A percentile compares a stretch with the other conserved stretches of the same genome.
Conservation (phyloP, 306 rosid genomes). For the Rosa lucieae region DNA sequence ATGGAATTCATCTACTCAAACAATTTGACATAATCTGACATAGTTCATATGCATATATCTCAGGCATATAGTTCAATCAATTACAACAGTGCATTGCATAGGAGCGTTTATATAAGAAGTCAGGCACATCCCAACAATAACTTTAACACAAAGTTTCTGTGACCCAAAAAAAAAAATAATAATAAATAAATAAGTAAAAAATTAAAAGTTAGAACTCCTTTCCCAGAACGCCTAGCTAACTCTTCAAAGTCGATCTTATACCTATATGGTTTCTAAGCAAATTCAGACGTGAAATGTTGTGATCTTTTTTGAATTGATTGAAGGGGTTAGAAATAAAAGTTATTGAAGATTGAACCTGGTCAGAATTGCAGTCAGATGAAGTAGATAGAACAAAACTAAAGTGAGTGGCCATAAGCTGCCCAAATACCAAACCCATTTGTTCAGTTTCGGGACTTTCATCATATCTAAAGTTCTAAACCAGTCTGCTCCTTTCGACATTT, state of each 20-base stretch:
- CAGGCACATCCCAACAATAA: too few species aligned
- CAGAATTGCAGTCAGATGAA: constrained; percentile 19
- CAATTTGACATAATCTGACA: too few species aligned
- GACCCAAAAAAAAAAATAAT: too few species aligned
- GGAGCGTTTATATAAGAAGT: too few species aligned
- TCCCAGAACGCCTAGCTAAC: background rate
- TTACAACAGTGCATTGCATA: too few species aligned
- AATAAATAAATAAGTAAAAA: too few species aligned
- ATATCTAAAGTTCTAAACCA: background rate
- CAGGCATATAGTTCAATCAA: too few species aligned
- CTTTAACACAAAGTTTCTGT: too few species aligned
- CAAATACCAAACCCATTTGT: background rate
- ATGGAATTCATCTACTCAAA: too few species aligned
- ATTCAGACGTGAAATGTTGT: background rate
- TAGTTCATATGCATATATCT: too few species aligned
- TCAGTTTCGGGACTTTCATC: background rate
- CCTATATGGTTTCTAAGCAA: background rate
- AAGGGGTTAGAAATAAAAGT: background rate
- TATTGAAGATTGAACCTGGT: constrained; percentile 16
- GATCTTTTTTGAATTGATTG: background rate
- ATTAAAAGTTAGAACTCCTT: too few species aligned
- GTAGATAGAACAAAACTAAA: background rate
- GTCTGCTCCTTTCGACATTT: constrained; percentile 4
- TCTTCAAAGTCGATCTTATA: background rate
- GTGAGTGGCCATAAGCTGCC: background rate